Conservation (phyloP, 2,329 filamentous ascomycete genomes). For the Elsinoe fawcettii region DNA sequence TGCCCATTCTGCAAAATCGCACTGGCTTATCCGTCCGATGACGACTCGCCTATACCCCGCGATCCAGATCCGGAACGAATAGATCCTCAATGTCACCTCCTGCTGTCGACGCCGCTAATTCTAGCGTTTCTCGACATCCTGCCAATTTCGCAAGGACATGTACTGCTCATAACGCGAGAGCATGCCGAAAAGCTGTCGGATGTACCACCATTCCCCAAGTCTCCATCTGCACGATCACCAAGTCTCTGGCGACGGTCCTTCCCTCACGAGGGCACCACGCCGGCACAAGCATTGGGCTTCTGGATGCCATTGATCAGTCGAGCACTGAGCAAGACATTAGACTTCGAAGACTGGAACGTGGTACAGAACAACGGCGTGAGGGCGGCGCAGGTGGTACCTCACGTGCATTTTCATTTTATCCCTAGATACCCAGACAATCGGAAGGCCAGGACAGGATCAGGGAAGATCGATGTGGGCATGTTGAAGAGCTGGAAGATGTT, state of each 20-base stretch:
- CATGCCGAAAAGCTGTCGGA: slow-evolving; percentile 75
- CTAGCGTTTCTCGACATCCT: slow-evolving; percentile 91
- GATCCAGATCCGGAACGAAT: slow-evolving; percentile 29
- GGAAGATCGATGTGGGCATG: slow-evolving; percentile 35
- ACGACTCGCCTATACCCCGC: slow-evolving; percentile 24
- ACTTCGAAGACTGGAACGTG: slow-evolving; percentile 82
- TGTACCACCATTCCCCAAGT: slow-evolving; percentile 33
- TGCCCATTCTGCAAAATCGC: slow-evolving; percentile 56
- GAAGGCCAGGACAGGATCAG: slow-evolving; percentile 45
- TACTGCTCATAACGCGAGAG: slow-evolving; percentile 68
- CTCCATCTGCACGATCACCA: slow-evolving; percentile 12
- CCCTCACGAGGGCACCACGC: slow-evolving; percentile 8
- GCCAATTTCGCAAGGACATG: slow-evolving; percentile 74
- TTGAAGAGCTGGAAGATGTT: slow-evolving; percentile 73
- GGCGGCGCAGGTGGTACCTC: slow-evolving; percentile 85
- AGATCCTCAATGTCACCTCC: slow-evolving; percentile 44
- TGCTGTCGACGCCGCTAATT: slow-evolving; percentile 69
- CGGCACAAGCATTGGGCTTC: slow-evolving; percentile 32
- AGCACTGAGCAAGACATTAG: slow-evolving; percentile 61
- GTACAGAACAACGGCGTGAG: slow-evolving; percentile 89
- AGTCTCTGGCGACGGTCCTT: slow-evolving; percentile 15
- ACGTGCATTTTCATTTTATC: slow-evolving; percentile 93
- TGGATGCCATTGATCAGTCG: slow-evolving; percentile 64
- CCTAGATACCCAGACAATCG: slow-evolving; percentile 57
- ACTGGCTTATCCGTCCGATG: slow-evolving; percentile 38